A percentile compares a stretch with the other conserved stretches of the same genome.
phyloP scores from a whole-genome alignment of 2,329 filamentous ascomycete species.

The Aureobasidium sp. region DNA sequence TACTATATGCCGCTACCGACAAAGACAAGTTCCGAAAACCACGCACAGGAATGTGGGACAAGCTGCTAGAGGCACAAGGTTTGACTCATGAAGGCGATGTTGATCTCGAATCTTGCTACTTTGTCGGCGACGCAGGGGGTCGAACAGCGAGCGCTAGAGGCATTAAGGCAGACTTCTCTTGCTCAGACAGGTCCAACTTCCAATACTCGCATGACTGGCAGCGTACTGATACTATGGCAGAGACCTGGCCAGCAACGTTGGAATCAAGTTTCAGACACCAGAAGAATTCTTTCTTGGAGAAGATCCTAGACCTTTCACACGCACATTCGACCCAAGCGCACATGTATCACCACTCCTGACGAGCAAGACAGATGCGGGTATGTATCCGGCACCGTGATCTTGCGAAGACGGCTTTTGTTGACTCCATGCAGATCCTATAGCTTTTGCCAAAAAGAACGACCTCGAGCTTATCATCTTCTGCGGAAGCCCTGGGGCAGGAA shows the following conservation, averaged over 20 bases:
- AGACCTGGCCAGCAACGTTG: constrained; percentile 79
- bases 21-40: constrained; percentile 84
- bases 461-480: constrained; percentile 78
- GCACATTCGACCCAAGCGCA: constrained; percentile 63
- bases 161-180: constrained; percentile 51
- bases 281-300: constrained; percentile 84
- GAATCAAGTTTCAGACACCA: constrained; percentile 73
- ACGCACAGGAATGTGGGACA: constrained; percentile 78
- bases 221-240: constrained; percentile 33
- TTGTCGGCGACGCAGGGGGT: constrained; percentile 78
- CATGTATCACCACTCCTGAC: constrained; percentile 38
- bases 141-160: constrained; percentile 36
- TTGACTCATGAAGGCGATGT: constrained; percentile 45
- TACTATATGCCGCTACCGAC: constrained; percentile 77
- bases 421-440: constrained; percentile 22
- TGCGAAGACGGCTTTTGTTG: neutral
- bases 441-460: constrained; percentile 54
- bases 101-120: constrained; percentile 67
- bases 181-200: constrained; percentile 47
- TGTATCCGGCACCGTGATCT: constrained; percentile 16
- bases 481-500: constrained; percentile 82
- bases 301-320: constrained; percentile 55
- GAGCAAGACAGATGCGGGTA: constrained; percentile 31
- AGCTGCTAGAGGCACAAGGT: constrained; percentile 49
- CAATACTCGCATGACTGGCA: neutral